Percentiles rank a stretch among this genome's conserved stretches.
Evolutionary conservation across 169 alveolate species (phyloP).

Genomic region (Plasmodium adleri): DNA sequence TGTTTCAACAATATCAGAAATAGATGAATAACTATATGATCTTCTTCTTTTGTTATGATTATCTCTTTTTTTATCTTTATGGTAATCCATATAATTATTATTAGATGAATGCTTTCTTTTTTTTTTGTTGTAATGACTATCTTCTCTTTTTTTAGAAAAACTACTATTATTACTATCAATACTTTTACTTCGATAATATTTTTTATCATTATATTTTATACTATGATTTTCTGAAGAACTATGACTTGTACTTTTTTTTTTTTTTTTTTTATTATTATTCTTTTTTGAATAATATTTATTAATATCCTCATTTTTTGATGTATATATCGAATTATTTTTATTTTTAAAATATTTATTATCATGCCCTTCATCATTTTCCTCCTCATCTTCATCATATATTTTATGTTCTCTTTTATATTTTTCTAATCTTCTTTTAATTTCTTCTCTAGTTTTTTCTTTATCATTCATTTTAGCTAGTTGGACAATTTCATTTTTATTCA

Average conservation of each 20-base stretch:
- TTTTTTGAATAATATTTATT: neutral
- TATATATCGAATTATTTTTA: neutral
- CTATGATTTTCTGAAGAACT: neutral
- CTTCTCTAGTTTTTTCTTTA: conserved; percentile 27
- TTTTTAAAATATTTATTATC: neutral
- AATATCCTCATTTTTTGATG: neutral
- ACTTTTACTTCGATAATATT: no score
- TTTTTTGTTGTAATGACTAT: neutral
- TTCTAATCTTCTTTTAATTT: conserved; percentile 40
- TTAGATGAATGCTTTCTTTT: neutral
- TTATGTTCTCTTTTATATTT: conserved; percentile 55
- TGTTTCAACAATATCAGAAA: neutral
- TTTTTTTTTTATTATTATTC: neutral
- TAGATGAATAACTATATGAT: neutral
- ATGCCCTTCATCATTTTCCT: neutral
- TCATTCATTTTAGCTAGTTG: conserved; percentile 3
- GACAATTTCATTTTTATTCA: neutral
- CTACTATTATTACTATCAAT: neutral
- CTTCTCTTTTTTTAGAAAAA: neutral
- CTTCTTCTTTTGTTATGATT: neutral
- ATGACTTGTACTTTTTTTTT: neutral
- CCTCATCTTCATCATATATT: conserved; percentile 8
- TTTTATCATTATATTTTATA: neutral
- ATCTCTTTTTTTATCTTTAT: neutral
- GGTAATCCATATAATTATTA: neutral